phyloP scores from a whole-genome alignment of 768 basidiomycete species.

The Pluteus cervinus region DNA sequence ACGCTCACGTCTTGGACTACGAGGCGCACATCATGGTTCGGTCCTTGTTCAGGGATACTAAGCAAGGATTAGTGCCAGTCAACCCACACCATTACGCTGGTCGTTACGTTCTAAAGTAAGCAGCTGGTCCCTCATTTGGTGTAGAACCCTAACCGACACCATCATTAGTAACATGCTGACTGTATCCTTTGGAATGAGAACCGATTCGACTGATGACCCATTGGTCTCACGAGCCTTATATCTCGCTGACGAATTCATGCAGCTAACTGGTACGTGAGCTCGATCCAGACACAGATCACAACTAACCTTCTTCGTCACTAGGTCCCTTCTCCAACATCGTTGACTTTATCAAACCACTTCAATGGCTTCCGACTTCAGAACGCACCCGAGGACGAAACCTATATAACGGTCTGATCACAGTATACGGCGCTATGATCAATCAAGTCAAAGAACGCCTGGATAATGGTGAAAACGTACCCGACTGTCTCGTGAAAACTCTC shows the following conservation, averaged over 20 bases:
- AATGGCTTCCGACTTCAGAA: slow-evolving; percentile 31
- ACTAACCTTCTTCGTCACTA: slow-evolving; percentile 12
- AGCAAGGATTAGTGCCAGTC: slow-evolving; percentile 24
- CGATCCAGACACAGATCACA: background rate
- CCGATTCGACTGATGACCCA: slow-evolving; percentile 29
- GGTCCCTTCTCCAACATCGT: slow-evolving; percentile 39
- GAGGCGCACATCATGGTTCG: slow-evolving; percentile 33
- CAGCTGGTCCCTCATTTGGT: too few relatives aligned
- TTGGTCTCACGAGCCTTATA: slow-evolving; percentile 28
- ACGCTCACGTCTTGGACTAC: slow-evolving; percentile 28
- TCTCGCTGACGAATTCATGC: slow-evolving; percentile 41
- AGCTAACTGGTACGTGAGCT: slow-evolving; percentile 23
- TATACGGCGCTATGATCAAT: slow-evolving; percentile 32
- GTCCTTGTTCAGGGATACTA: slow-evolving; percentile 26
- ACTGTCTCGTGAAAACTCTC: slow-evolving; percentile 36
- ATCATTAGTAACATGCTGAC: slow-evolving; percentile 44
- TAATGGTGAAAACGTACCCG: slow-evolving; percentile 30
- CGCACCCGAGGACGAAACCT: slow-evolving; percentile 31
- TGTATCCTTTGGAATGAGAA: slow-evolving; percentile 36
- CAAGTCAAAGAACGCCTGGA: slow-evolving; percentile 29
- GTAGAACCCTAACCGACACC: too few relatives aligned
- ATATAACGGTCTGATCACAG: slow-evolving; percentile 28
- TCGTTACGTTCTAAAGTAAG: slow-evolving; percentile 33
- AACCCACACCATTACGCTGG: slow-evolving; percentile 34
- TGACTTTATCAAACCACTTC: slow-evolving; percentile 39